A percentile compares a stretch with the other conserved stretches of the same genome.
Conservation (phyloP, 306 rosid genomes). For the Herpetospermum pedunculosum region DNA sequence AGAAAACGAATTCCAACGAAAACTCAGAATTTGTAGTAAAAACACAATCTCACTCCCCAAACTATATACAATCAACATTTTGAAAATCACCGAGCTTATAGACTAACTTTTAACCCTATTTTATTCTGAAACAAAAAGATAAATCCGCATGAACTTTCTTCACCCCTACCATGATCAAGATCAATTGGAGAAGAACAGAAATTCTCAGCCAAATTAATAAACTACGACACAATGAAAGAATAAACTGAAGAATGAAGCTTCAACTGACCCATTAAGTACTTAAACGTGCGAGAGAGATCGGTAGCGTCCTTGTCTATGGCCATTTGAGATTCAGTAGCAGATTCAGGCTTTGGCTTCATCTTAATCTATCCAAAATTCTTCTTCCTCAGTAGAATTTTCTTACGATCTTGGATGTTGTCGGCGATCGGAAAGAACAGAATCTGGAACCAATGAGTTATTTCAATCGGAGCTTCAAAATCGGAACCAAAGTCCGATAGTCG, state of each 20-base stretch:
- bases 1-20: background rate
- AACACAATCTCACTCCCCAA: background rate
- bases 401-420: background rate
- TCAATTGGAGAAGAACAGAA: background rate
- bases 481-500: background rate
- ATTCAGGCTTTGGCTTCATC: conserved; percentile 25
- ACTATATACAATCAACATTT: background rate
- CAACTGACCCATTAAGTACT: conserved; percentile 65
- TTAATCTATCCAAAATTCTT: background rate
- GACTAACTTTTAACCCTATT: background rate
- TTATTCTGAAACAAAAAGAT: background rate
- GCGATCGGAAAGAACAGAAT: background rate
- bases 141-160: background rate
- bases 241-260: background rate
- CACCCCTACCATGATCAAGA: background rate
- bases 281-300: conserved; percentile 74
- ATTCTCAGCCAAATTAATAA: background rate
- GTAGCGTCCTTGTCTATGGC: conserved; percentile 21
- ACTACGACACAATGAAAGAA: background rate
- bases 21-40: background rate
- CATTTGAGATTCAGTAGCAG: conserved; percentile 11
- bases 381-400: background rate
- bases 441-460: background rate
- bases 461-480: background rate
- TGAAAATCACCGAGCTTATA: background rate